A percentile compares a stretch with the other conserved stretches of the same genome.
Conservation (phyloP, 2,329 filamentous ascomycete species). For the Calonectria ilicicola region DNA sequence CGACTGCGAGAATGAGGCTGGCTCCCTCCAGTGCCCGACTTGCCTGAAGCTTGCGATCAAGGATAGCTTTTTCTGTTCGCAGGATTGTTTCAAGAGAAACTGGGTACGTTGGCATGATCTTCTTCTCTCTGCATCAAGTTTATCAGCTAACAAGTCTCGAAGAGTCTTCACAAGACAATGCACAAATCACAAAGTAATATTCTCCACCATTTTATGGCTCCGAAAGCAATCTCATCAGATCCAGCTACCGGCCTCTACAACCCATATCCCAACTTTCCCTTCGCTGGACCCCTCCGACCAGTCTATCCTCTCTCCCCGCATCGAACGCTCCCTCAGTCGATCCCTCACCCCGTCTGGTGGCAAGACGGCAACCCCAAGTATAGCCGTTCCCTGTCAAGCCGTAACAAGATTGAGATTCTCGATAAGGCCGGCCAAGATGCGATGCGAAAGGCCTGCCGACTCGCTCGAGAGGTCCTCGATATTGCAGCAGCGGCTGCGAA, state of each 20-base stretch:
- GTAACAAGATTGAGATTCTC: constrained; percentile 86
- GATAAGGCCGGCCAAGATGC: constrained; percentile 84
- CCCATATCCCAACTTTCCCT: constrained; percentile 89
- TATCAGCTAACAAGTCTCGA: constrained; percentile 25
- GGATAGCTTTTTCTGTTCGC: constrained; percentile 96
- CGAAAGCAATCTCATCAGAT: constrained; percentile 89
- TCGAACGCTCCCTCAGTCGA: constrained; percentile 81
- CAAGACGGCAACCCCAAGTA: constrained; percentile 80
- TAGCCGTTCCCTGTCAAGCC: constrained; percentile 70
- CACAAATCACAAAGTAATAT: constrained; percentile 81
- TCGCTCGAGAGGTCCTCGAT: constrained; percentile 92
- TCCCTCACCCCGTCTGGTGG: constrained; percentile 89
- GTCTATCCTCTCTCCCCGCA: constrained; percentile 85
- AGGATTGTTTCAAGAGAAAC: constrained; percentile 98
- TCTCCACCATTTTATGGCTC: constrained; percentile 79
- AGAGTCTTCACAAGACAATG: constrained; percentile 82
- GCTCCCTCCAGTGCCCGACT: constrained; percentile 90
- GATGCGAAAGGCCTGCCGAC: constrained; percentile 91
- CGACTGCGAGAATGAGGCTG: constrained; percentile 89
- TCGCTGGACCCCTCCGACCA: constrained; percentile 84
- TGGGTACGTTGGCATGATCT: constrained; percentile 75
- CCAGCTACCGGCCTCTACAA: constrained; percentile 92
- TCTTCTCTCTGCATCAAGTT: constrained; percentile 27
- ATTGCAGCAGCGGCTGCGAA: constrained; percentile 85
- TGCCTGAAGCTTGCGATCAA: constrained; percentile 90